Evolutionary conservation across 1,284 basidiomycete genomes (phyloP).

Genomic region (Takashimella koratensis): DNA sequence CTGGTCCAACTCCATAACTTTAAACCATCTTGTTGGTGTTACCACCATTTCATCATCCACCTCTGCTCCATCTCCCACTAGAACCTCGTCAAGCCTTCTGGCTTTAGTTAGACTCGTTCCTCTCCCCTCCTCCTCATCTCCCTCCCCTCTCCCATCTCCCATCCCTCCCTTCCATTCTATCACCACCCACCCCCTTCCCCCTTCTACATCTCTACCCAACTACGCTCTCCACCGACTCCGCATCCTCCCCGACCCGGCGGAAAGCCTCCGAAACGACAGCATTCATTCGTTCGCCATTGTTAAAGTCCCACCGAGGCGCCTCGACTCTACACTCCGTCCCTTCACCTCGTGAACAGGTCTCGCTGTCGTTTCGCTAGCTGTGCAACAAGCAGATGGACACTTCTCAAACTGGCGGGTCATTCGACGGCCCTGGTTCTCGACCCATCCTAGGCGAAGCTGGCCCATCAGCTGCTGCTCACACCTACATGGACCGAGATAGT

Average conservation of each 20-base stretch:
- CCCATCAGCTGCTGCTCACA: not conserved
- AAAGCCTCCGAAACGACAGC: too few relatives aligned
- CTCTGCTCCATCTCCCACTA: too few relatives aligned
- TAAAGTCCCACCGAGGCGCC: not conserved
- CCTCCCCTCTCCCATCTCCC: not conserved
- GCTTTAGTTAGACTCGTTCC: not conserved
- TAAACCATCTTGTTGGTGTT: too few relatives aligned
- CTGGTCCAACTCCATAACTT: too few relatives aligned
- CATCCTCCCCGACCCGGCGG: too few relatives aligned
- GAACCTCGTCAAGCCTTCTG: too few relatives aligned
- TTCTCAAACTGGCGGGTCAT: conserved; percentile 4
- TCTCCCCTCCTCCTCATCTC: not conserved
- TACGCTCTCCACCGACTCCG: too few relatives aligned
- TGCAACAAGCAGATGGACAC: not conserved
- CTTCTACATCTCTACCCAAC: too few relatives aligned
- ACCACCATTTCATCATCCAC: too few relatives aligned
- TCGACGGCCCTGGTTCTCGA: conserved; percentile 27
- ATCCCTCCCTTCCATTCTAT: not conserved
- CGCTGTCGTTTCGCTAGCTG: not conserved
- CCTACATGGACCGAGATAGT: not conserved
- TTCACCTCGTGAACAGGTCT: not conserved
- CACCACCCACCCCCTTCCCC: not conserved
- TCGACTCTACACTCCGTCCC: too few relatives aligned
- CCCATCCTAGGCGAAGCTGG: conserved; percentile 18
- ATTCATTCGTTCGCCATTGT: not conserved